These are phyloP conservation scores for Ophiognomonia clavigignenti-juglandacearum DNA, from an alignment of 2,329 filamentous ascomycete species.

Conservation along the genomic window DNA sequence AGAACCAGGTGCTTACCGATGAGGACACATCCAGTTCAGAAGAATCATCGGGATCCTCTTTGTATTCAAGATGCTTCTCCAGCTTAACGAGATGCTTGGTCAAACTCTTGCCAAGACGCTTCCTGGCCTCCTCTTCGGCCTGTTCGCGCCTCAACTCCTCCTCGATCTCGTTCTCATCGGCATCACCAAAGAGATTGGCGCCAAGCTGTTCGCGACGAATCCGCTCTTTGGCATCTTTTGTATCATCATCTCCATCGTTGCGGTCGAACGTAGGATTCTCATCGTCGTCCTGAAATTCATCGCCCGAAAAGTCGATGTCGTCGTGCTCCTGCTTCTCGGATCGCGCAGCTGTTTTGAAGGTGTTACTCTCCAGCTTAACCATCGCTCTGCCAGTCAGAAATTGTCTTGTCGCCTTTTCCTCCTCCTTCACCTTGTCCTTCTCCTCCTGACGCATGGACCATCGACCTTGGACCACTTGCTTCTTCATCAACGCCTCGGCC, in stretches of 20 bases:
- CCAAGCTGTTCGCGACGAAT: conserved; percentile 79
- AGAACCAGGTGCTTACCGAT: conserved; percentile 23
- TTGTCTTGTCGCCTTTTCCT: conserved; percentile 55
- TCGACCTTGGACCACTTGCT: conserved; percentile 69
- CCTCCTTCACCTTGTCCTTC: conserved; percentile 51
- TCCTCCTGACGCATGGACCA: conserved; percentile 74
- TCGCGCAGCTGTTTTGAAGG: conserved; percentile 55
- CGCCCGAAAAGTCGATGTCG: conserved; percentile 62
- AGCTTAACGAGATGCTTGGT: conserved; percentile 78
- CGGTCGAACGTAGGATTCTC: conserved; percentile 70
- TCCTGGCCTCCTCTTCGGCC: conserved; percentile 64
- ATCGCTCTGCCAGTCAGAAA: conserved; percentile 48
- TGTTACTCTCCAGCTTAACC: conserved; percentile 66
- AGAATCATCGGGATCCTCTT: conserved; percentile 51
- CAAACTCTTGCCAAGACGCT: conserved; percentile 68
- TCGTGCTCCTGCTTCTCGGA: conserved; percentile 66
- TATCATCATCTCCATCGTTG: conserved; percentile 78
- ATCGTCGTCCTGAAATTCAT: conserved; percentile 85
- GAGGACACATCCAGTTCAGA: conserved; percentile 30
- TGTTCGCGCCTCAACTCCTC: conserved; percentile 66
- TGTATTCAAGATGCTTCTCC: conserved; percentile 84
- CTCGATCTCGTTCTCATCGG: conserved; percentile 67
- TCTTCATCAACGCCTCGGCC: conserved; percentile 77
- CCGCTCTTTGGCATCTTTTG: conserved; percentile 65
- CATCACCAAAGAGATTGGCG: conserved; percentile 75